Base-by-base conservation (phyloP, 208 protist species). In the Wallacemonas sp. region DNA sequence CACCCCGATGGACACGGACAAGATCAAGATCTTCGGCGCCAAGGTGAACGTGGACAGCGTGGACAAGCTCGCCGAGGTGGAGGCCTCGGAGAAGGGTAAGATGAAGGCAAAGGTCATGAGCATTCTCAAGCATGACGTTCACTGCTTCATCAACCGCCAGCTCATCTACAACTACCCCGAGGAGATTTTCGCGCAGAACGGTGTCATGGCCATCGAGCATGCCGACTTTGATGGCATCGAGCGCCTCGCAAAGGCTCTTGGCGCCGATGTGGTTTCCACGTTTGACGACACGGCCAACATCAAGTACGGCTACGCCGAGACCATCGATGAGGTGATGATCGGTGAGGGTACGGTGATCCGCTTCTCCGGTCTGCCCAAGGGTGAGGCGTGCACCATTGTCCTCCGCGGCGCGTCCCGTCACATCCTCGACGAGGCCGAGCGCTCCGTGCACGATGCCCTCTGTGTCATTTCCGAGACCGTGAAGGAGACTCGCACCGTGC, bases 131-230 rank as follows among this genome's bases (percentile, higher is more conserved):
- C 97, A 99, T 79, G 86, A 96, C 50, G 97, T 98, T 78, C 99
- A 99, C 77, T 95, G 96, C 70, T 99, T 99, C 77, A 98, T 99
- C 78, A 99, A 99, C 81, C 87, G 99, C 42, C 99, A 99, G 84
- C 86, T 99, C 11, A 99, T 99, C 69, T 99, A 99, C 88, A 99
- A 99, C 84, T 97, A 99, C 69, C 99, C 99, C 20, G 98, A 99
- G 81, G 97, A 99, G 77, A 93, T 98, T 44, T 99, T 99, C 77
- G 95, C 97, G 11, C 93, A 99, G 49, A 68, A 90, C 74, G 91
- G 91, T 36, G 87, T 99, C 62, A 98, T 99, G 87, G 89, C 97
- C 2, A 99, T 99, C 74, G 99, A 99, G 74, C 98, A 99, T 78
- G 99, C 99, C 14, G 99, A 99, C 74, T 99, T 99, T 84, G 98